These are phyloP conservation scores for Fusarium palustre DNA, from an alignment of 2,329 filamentous ascomycete genomes.

Conservation along the genomic window DNA sequence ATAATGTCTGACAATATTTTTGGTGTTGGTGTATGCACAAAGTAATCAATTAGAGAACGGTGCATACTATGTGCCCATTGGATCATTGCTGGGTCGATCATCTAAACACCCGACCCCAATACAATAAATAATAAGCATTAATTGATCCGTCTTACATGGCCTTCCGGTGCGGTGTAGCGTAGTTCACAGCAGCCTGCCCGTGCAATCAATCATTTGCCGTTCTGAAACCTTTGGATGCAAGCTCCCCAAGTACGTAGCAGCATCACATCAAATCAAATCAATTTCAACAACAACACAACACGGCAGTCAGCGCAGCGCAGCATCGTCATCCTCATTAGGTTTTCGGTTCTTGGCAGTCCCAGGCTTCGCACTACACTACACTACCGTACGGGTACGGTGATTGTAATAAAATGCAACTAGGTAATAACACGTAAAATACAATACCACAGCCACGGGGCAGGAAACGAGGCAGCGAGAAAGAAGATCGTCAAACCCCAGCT, in stretches of 20 bases:
- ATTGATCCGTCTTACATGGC: constrained; percentile 23
- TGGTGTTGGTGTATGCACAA: constrained; percentile 8
- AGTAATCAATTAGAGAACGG: constrained; percentile 8
- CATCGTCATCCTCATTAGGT: constrained; percentile 10
- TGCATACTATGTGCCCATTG: neutral
- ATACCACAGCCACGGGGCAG: constrained; percentile 16
- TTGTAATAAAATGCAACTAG: neutral
- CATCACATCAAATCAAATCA: constrained; percentile 3
- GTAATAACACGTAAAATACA: constrained; percentile 24
- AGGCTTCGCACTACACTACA: neutral
- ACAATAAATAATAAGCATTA: constrained; percentile 24
- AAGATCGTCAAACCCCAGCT: constrained; percentile 19
- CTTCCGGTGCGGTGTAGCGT: constrained; percentile 3
- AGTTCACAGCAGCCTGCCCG: neutral
- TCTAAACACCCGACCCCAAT: neutral
- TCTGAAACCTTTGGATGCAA: constrained; percentile 14
- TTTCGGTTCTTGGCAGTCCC: neutral
- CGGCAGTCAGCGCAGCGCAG: constrained; percentile 23
- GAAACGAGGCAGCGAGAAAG: neutral
- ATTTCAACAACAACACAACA: neutral
- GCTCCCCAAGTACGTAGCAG: constrained; percentile 3
- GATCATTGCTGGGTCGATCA: constrained; percentile 3
- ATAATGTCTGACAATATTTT: constrained; percentile 9
- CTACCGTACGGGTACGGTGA: neutral
- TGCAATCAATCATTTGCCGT: neutral